Evolutionary conservation across 2,329 filamentous ascomycete genomes (phyloP).

Genomic region (Exophiala spinifera): DNA sequence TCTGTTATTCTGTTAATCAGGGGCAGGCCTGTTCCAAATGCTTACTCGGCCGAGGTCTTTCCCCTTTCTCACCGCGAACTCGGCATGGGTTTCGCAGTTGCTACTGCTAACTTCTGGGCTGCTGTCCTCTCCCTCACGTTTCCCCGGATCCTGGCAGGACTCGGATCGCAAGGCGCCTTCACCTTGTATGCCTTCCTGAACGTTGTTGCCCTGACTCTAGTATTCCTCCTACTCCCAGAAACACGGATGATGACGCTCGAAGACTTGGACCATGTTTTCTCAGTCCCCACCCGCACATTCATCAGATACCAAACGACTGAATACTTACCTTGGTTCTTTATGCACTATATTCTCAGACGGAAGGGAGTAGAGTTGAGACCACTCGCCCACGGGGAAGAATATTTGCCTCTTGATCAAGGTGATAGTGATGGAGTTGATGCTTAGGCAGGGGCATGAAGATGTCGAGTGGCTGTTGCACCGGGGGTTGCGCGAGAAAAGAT

Average conservation of each 20-base stretch:
- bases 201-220: conserved; percentile 54
- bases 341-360: conserved; percentile 52
- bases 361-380: conserved; percentile 48
- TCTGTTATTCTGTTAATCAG: background rate
- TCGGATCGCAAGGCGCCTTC: conserved; percentile 39
- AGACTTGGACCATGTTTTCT: conserved; percentile 48
- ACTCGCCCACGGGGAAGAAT: conserved; percentile 31
- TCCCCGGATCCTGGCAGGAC: conserved; percentile 35
- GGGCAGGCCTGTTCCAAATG: conserved; percentile 39
- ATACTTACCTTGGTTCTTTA: conserved; percentile 57
- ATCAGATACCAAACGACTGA: conserved; percentile 53
- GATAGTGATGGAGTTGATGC: conserved; percentile 11
- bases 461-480: background rate
- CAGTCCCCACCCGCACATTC: conserved; percentile 51
- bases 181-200: conserved; percentile 51
- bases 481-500: background rate
- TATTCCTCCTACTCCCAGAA: conserved; percentile 56
- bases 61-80: conserved; percentile 53
- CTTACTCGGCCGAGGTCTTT: conserved; percentile 57
- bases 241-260: conserved; percentile 51
- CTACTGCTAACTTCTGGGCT: conserved; percentile 42
- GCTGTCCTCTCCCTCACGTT: conserved; percentile 40
- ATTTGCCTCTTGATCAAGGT: conserved; percentile 17
- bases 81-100: conserved; percentile 42
- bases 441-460: too few species aligned